Conservation (phyloP, 495 filamentous ascomycete genomes). For the Penicillium angulare region DNA sequence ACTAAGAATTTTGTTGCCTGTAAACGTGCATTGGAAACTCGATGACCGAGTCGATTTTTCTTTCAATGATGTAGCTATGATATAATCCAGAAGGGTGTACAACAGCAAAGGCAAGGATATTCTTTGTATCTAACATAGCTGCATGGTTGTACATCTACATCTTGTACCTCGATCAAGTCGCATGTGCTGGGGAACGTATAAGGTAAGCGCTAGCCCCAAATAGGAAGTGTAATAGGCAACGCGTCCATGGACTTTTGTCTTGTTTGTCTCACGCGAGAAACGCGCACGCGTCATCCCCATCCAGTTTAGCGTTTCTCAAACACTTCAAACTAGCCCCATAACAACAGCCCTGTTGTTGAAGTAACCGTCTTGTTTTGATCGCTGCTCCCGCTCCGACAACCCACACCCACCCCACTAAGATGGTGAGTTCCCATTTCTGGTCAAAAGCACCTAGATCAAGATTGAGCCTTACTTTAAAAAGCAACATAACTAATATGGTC, state of each 20-base stretch:
- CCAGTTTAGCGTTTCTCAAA: conserved; percentile 22
- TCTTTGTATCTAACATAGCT: too few species aligned
- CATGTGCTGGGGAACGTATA: neutral
- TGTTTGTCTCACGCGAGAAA: conserved; percentile 2
- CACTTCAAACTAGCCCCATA: neutral
- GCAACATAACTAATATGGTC: conserved; percentile 8
- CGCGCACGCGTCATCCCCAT: conserved; percentile 16
- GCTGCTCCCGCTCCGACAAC: conserved; percentile 9
- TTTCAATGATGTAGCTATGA: too few species aligned
- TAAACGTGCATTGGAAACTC: neutral
- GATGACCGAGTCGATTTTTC: too few species aligned
- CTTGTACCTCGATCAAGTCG: neutral
- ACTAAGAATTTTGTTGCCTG: neutral
- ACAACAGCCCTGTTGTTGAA: conserved; percentile 22
- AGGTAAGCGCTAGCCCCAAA: conserved; percentile 1
- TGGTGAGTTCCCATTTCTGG: conserved; percentile 16
- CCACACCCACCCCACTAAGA: conserved; percentile 2
- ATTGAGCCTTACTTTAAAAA: neutral
- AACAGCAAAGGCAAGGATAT: too few species aligned
- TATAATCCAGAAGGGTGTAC: too few species aligned
- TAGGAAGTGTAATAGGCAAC: conserved; percentile 18
- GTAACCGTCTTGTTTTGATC: conserved; percentile 25
- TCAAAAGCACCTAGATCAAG: neutral
- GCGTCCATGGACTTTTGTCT: conserved; percentile 3
- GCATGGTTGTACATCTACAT: too few species aligned